phyloP scores from a whole-genome alignment of 441 rosid genomes.

The Adansonia grandidieri region DNA sequence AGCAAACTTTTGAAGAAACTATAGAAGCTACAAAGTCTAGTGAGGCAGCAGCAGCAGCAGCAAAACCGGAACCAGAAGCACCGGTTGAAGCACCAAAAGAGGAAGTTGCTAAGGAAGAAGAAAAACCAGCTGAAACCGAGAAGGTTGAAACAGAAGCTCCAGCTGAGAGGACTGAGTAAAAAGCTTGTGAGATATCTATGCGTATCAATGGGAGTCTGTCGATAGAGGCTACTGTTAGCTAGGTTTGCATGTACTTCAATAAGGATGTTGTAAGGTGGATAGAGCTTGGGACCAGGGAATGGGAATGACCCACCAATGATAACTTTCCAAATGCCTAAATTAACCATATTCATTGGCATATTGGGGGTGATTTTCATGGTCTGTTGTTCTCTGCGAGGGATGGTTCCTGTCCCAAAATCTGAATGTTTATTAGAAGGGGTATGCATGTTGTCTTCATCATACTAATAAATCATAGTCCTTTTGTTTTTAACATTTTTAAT shows the following conservation, averaged over 20 bases:
- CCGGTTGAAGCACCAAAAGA: conserved; percentile 36
- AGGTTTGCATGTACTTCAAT: conserved; percentile 7
- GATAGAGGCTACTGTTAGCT: neutral
- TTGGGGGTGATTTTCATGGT: neutral
- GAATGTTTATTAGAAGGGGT: neutral
- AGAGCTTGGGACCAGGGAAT: neutral
- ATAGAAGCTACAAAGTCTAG: conserved; percentile 28
- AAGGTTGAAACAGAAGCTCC: conserved; percentile 11
- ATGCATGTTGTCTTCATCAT: neutral
- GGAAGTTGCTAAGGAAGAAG: conserved; percentile 37
- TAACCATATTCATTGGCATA: neutral
- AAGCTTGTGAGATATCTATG: neutral
- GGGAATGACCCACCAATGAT: conserved; percentile 9
- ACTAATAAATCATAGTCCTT: neutral
- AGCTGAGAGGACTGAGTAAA: conserved; percentile 39
- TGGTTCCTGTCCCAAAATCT: neutral
- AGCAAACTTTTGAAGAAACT: conserved; percentile 28
- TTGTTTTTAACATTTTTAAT: neutral
- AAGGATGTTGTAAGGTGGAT: neutral
- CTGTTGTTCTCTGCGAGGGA: neutral
- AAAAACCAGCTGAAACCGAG: conserved; percentile 13
- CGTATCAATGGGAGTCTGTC: neutral
- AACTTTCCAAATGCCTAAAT: neutral
- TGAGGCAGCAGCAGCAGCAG: conserved; percentile 27
- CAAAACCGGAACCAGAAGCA: neutral